Percentiles rank a stretch among this genome's conserved stretches.
Conservation (phyloP, 257 asterid genomes). For the Knoxia roxburghii region DNA sequence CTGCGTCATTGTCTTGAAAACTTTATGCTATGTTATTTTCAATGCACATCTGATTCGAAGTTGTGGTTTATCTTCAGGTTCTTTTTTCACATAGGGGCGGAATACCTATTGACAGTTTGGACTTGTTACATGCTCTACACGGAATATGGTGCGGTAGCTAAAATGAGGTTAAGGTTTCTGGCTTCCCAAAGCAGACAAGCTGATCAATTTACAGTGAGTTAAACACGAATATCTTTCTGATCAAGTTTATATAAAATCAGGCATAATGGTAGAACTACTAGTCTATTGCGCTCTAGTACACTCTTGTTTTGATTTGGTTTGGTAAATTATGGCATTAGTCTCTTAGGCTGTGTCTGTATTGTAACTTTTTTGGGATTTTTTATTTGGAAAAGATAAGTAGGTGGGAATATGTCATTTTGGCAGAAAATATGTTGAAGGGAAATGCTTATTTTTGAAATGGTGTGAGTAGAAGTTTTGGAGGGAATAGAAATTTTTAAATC, state of each 20-base stretch:
- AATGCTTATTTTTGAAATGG: too few relatives aligned
- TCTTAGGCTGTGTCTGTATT: too few relatives aligned
- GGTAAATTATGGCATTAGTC: not conserved
- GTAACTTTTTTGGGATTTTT: too few relatives aligned
- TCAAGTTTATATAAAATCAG: not conserved
- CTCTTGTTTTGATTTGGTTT: not conserved
- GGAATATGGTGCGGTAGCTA: slow-evolving; percentile 82
- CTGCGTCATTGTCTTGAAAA: not conserved
- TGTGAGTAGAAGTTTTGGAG: too few relatives aligned
- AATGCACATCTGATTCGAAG: slow-evolving; percentile 10
- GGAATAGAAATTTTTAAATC: too few relatives aligned
- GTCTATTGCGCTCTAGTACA: not conserved
- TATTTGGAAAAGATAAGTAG: too few relatives aligned
- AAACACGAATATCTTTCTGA: slow-evolving; percentile 5
- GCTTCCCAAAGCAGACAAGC: slow-evolving; percentile 82
- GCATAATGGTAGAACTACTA: not conserved
- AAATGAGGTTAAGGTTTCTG: slow-evolving; percentile 74
- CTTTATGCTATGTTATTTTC: not conserved
- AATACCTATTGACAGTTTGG: slow-evolving; percentile 87
- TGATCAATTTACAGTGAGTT: slow-evolving; percentile 93
- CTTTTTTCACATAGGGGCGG: slow-evolving; percentile 84
- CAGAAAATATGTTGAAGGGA: too few relatives aligned
- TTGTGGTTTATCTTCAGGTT: slow-evolving; percentile 60
- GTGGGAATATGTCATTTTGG: too few relatives aligned
- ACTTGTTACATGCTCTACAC: slow-evolving; percentile 78